Evolutionary conservation across 345 rosid genomes (phyloP).

Genomic region (Rhodomyrtus tomentosa): DNA sequence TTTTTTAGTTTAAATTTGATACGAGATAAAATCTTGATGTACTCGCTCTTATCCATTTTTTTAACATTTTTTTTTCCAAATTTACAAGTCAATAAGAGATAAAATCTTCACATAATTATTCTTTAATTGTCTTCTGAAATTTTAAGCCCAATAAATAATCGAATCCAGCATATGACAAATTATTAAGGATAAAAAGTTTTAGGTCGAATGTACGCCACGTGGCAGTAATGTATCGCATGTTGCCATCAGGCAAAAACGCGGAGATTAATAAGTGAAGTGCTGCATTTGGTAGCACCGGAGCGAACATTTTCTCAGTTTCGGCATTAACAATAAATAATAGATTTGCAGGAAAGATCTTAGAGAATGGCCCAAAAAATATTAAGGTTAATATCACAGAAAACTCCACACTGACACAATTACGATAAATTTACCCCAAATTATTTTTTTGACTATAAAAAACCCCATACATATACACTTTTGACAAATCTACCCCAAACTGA

Average conservation of each 20-base stretch:
- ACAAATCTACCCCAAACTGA: too few relatives aligned
- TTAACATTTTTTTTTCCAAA: not conserved
- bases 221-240: not conserved
- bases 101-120: not conserved
- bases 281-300: not conserved
- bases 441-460: too few relatives aligned
- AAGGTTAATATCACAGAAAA: too few relatives aligned
- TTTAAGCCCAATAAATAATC: not conserved
- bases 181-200: not conserved
- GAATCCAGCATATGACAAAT: not conserved
- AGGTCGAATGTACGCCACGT: not conserved
- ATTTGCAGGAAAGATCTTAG: not conserved
- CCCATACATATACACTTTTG: too few relatives aligned
- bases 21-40: not conserved
- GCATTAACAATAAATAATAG: not conserved
- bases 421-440: too few relatives aligned
- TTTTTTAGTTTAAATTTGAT: not conserved
- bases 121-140: not conserved
- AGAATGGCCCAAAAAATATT: not conserved
- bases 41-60: not conserved
- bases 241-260: not conserved
- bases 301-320: not conserved
- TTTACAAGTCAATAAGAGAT: not conserved
- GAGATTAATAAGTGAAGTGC: not conserved
- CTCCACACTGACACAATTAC: too few relatives aligned